Base-by-base conservation (phyloP, 2,329 filamentous ascomycete species). In the Penicillium palitans region DNA sequence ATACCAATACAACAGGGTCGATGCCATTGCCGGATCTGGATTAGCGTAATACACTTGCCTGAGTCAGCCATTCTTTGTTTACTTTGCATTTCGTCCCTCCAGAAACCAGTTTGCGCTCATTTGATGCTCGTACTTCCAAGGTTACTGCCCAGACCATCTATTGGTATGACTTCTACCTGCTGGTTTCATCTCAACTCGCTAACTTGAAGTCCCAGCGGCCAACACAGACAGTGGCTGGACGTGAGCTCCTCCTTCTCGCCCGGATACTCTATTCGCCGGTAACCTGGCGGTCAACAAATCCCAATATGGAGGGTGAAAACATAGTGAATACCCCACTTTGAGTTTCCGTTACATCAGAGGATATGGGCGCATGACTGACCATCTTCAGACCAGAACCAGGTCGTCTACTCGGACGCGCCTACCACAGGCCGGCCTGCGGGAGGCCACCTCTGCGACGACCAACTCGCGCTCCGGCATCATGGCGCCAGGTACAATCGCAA, bases 391-490 rank as follows among this genome's bases (percentile, higher is more conserved):
- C 44, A 69, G 72, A 27, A 57, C 71, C 25, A 69, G 66, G 51
- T 44, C 65, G 4, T 61, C 63, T 9, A 67, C 65, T 60, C 71
- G 68, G 24, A 68, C 64, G 40, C 70, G 72, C 60, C 70, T 74
- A 29, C 74, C 73, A 10, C 68, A 70, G 41, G 63, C 61, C 12
- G 69, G 72, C 15, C 76, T 86, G 41, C 71, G 70, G 58, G 83
- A 86, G 66, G 75, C 85, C 71, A 81, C 77, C 31, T 74, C 79
- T 5, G 77, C 82, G 13, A 78, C 76, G 41, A 80, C 79, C 63
- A 88, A 88, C 64, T 81, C 83, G 40, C 71, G 71, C 52, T 75
- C 74, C 2, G 72, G 67, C 60, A 77, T 83, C 71, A 73, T 74
- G 50, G 78, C 79, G 12, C 75, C 77, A 24, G 72, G 75, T 19